A percentile compares a stretch with the other conserved stretches of the same genome.
These are phyloP conservation scores for Xylariaceae sp. DNA, from an alignment of 2,329 filamentous ascomycete genomes.

Conservation along the genomic window DNA sequence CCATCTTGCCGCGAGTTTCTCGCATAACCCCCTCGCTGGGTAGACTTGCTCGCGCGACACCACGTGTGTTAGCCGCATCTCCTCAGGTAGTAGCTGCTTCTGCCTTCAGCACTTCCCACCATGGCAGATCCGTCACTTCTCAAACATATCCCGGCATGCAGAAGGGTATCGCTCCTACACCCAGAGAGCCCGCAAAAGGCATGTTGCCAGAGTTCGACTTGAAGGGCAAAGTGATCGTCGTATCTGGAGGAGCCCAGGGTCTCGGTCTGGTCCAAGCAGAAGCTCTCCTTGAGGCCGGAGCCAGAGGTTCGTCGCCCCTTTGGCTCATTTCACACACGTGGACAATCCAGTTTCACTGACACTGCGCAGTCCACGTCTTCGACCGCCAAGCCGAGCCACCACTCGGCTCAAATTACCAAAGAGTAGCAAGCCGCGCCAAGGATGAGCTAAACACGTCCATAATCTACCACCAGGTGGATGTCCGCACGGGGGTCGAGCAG, in stretches of 20 bases:
- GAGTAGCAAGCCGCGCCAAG: constrained; percentile 59
- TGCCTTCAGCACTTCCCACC: constrained; percentile 4
- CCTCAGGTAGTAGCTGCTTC: constrained; percentile 8
- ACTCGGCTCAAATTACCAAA: constrained; percentile 55
- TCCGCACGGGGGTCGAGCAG: constrained; percentile 60
- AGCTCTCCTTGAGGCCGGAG: constrained; percentile 75
- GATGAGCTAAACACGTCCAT: constrained; percentile 64
- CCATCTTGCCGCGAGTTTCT: constrained; percentile 16
- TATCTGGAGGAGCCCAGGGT: constrained; percentile 73
- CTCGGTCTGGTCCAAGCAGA: constrained; percentile 75
- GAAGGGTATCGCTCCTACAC: background rate
- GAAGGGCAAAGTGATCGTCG: constrained; percentile 67
- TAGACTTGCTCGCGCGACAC: constrained; percentile 17
- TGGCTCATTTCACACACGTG: background rate
- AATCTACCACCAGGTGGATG: constrained; percentile 75
- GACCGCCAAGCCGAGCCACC: constrained; percentile 58
- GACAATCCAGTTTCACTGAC: constrained; percentile 5
- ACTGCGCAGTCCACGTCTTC: constrained; percentile 56
- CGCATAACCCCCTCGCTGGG: constrained; percentile 19
- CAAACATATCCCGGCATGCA: constrained; percentile 1
- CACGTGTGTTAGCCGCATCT: constrained; percentile 10
- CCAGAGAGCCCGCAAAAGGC: constrained; percentile 2
- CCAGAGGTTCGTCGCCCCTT: constrained; percentile 45
- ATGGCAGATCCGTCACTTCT: constrained; percentile 8
- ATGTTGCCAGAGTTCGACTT: constrained; percentile 71